These are phyloP conservation scores for Podospora sp. DNA, from an alignment of 495 filamentous ascomycete genomes.

Conservation along the genomic window DNA sequence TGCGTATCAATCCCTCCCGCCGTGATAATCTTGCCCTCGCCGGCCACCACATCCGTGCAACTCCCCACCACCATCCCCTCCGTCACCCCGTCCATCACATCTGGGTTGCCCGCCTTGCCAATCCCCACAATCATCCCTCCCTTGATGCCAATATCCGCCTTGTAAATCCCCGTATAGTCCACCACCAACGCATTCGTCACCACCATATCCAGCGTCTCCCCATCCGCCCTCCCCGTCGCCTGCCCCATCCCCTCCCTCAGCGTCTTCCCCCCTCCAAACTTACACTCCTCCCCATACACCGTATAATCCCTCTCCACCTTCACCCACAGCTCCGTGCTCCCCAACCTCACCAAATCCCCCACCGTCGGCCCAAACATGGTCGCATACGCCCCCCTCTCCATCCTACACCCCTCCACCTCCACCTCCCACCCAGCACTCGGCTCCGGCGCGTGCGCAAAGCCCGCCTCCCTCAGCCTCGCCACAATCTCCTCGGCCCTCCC, in stretches of 20 bases:
- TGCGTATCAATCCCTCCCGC: conserved; percentile 92
- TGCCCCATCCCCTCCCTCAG: conserved; percentile 96
- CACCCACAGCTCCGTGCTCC: conserved; percentile 87
- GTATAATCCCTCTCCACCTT: conserved; percentile 88
- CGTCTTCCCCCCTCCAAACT: conserved; percentile 94
- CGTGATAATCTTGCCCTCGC: conserved; percentile 89
- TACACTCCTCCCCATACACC: conserved; percentile 89
- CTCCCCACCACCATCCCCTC: conserved; percentile 79
- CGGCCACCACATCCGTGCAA: conserved; percentile 95
- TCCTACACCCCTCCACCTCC: conserved; percentile 60
- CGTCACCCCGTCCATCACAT: conserved; percentile 90
- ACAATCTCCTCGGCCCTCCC: conserved; percentile 66
- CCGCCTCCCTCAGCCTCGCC: conserved; percentile 62
- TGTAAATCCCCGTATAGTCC: conserved; percentile 92
- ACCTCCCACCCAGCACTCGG: conserved; percentile 55
- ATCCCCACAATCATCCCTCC: conserved; percentile 86
- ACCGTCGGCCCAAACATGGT: conserved; percentile 93
- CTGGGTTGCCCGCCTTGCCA: conserved; percentile 95
- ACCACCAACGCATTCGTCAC: conserved; percentile 92
- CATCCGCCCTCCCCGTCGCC: conserved; percentile 71
- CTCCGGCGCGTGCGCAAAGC: conserved; percentile 77
- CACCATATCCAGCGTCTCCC: conserved; percentile 78
- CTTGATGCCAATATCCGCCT: conserved; percentile 96
- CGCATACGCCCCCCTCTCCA: conserved; percentile 77
- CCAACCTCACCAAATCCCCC: conserved; percentile 80